Base-by-base conservation (phyloP, 2,329 filamentous ascomycete species). In the Claviceps fusiformis region DNA sequence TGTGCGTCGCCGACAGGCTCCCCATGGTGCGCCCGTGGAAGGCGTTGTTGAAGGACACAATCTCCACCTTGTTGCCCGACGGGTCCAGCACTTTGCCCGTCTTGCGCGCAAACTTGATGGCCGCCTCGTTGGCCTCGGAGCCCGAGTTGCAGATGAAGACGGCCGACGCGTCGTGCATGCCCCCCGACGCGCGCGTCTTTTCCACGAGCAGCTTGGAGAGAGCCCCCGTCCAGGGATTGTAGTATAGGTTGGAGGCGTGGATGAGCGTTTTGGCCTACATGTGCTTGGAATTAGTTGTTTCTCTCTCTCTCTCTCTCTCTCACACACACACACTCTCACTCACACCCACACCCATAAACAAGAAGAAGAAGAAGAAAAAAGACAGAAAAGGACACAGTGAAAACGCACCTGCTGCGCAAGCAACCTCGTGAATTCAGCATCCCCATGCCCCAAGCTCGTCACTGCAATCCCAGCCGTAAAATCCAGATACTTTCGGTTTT, bases 1-100 rank as follows among this genome's bases (percentile, higher is more conserved):
- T 98, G 50, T 91, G 93, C 5, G 93, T 98, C 11, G 93, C 93
- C n/a, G 89, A 95, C 48, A 98, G 74, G 56, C 86, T 84, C 53
- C 93, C 93, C 89, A 97, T 95, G 17, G 93, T 97, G 57, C 93
- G 86, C 63, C 93, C 93, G 71, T 98, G 93, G 78, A 98, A 98
- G 44, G 89, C 91, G 63, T 86, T 85, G 63, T 88, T 75, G 76
- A 97, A 98, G 17, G 89, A 95, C 53, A 97, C 88, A 50, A 98
- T 73, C 65, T 96, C 90, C 62, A 81, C 71, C 74, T 97, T 95
- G 24, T 70, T 71, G 50, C 87, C 85, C 0, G 81, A 81, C 0
- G 86, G 82, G 59, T 90, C 85, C 33, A 84, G 64, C 10, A 82
- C 74, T 70, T 92, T 92, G 63, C 90, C 91, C 27, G 86, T 85